These are phyloP conservation scores for Aspergillus thermomutatus DNA, from an alignment of 2,329 filamentous ascomycete species.

Conservation along the genomic window DNA sequence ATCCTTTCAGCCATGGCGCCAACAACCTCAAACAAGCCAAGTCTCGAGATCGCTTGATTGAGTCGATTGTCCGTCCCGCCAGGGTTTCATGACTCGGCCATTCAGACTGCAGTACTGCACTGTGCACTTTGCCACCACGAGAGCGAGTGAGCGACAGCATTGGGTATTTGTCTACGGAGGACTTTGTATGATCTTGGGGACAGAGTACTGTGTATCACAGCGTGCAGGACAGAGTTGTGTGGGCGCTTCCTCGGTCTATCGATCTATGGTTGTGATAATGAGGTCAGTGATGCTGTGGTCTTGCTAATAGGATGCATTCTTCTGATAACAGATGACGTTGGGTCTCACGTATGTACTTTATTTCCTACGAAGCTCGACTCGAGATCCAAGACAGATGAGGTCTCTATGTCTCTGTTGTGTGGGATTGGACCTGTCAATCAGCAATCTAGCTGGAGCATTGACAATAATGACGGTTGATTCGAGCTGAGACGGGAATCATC, in stretches of 20 bases:
- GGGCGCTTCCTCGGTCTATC: not conserved
- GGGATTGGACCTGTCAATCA: not conserved
- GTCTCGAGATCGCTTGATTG: not conserved
- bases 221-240: not conserved
- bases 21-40: slow-evolving; percentile 1
- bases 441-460: not conserved
- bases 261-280: not conserved
- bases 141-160: not conserved
- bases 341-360: not conserved
- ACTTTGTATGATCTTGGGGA: no score
- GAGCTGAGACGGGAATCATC: not conserved
- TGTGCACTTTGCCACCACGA: not conserved
- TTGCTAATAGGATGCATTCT: not conserved
- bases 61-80: not conserved
- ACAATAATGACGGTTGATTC: not conserved
- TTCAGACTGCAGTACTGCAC: not conserved
- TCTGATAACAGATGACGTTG: not conserved
- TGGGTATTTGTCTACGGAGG: no score
- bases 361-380: not conserved
- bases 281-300: not conserved
- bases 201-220: not conserved
- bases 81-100: not conserved
- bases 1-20: not conserved
- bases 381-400: not conserved
- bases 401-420: no score